Evolutionary conservation across 1,284 basidiomycete species (phyloP).

Genomic region (Boletus semigastroideus): DNA sequence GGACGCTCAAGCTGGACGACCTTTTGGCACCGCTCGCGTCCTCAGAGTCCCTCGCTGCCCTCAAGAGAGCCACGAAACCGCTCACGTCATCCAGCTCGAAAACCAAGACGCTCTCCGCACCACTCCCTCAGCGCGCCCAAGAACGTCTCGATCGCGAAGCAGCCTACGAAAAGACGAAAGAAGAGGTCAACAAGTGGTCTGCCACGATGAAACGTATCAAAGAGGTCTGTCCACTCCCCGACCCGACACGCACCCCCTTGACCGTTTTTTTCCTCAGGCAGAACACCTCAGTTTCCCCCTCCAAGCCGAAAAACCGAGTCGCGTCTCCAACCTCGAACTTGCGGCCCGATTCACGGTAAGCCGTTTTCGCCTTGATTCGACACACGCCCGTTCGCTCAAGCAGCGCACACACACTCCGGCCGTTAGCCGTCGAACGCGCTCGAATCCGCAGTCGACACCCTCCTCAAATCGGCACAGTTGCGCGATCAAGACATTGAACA

Average conservation of each 20-base stretch:
- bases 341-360: constrained; percentile 79
- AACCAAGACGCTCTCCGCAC: constrained; percentile 73
- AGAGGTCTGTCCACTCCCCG: constrained; percentile 47
- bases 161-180: constrained; percentile 91
- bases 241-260: neutral
- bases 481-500: constrained; percentile 75
- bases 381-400: neutral
- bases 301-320: constrained; percentile 60
- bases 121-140: constrained; percentile 83
- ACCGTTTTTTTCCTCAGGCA: constrained; percentile 47
- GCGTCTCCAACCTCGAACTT: constrained; percentile 75
- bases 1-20: constrained; percentile 68
- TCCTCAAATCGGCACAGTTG: constrained; percentile 77
- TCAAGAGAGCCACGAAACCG: constrained; percentile 69
- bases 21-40: constrained; percentile 67
- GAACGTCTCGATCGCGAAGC: constrained; percentile 91
- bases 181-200: constrained; percentile 93
- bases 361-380: neutral
- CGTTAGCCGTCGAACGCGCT: constrained; percentile 58
- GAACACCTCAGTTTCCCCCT: constrained; percentile 92
- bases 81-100: constrained; percentile 40
- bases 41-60: constrained; percentile 55
- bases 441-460: constrained; percentile 74
- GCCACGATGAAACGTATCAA: constrained; percentile 87
- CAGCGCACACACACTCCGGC: neutral